Percentiles rank a stretch among this genome's conserved stretches.
Conservation (phyloP, 78 protist genomes). For the Chrysochromulina tobinii region DNA sequence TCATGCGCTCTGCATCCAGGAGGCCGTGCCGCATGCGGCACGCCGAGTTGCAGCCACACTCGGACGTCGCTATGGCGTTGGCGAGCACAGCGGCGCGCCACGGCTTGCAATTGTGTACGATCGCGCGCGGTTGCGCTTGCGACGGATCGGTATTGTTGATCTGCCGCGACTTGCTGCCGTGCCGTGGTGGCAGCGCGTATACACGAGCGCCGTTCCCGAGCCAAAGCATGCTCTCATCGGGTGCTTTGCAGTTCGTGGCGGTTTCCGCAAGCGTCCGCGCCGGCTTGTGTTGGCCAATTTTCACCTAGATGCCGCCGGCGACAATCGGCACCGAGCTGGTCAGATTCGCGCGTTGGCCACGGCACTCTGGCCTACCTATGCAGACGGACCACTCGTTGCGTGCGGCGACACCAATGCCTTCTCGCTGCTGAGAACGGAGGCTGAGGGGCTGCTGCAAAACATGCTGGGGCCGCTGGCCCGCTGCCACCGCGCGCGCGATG, state of each 20-base stretch:
- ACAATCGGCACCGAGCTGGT: not conserved
- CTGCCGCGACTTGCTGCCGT: not conserved
- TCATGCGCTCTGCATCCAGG: not conserved
- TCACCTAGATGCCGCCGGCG: not conserved
- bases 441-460: not conserved
- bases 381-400: not conserved
- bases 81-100: not conserved
- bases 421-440: not conserved
- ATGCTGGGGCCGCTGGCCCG: not conserved
- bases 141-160: not conserved
- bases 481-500: not conserved
- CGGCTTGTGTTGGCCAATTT: not conserved
- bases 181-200: not conserved
- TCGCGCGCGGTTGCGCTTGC: not conserved
- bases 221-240: not conserved
- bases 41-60: not conserved
- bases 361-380: not conserved
- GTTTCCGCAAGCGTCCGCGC: no score
- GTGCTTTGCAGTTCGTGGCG: not conserved
- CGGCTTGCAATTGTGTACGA: not conserved
- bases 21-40: not conserved
- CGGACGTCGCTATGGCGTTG: not conserved
- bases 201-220: not conserved
- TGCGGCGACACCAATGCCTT: slow-evolving; percentile 8
- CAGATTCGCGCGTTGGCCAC: not conserved